Percentiles rank a stretch among this genome's conserved stretches.
phyloP scores from a whole-genome alignment of 2,329 filamentous ascomycete genomes.

The Fusarium sp. region DNA sequence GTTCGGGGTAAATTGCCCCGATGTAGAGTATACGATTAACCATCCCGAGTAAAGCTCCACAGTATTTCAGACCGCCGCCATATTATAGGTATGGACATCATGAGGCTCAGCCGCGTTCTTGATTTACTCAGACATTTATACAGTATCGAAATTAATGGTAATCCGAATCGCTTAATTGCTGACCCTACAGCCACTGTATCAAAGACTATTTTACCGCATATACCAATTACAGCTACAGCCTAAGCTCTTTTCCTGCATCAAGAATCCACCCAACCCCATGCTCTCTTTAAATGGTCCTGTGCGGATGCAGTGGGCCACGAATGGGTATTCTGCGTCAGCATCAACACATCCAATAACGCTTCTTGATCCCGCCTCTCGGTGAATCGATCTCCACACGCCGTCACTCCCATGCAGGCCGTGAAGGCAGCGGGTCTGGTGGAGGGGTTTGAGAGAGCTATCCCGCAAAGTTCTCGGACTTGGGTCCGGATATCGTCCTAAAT shows the following conservation, averaged over 20 bases:
- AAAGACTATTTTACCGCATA: too few relatives aligned
- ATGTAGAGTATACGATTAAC: not conserved
- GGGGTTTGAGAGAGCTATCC: conserved; percentile 67
- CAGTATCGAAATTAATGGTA: not conserved
- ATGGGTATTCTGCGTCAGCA: conserved; percentile 60
- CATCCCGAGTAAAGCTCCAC: not conserved
- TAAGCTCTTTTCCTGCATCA: not conserved
- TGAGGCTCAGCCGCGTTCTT: not conserved
- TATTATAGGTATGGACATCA: not conserved
- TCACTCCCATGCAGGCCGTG: conserved; percentile 65
- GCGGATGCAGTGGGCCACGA: conserved; percentile 63
- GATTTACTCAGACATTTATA: too few relatives aligned
- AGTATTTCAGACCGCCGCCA: not conserved
- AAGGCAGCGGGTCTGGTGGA: conserved; percentile 66
- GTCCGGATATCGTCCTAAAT: conserved; percentile 56
- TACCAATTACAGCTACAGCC: not conserved
- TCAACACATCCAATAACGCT: conserved; percentile 59
- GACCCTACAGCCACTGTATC: too few relatives aligned
- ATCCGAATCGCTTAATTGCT: fast-evolving
- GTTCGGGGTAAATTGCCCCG: not conserved
- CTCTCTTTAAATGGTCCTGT: conserved; percentile 57
- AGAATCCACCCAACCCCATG: conserved; percentile 58
- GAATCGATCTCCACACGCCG: conserved; percentile 61
- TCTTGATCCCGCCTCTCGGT: conserved; percentile 57
- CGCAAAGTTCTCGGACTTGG: conserved; percentile 58